Evolutionary conservation across 75 land plant species (phyloP), one percentile per base, ranked within the genome.

Genomic region (Adiantum capillusveneris): DNA sequence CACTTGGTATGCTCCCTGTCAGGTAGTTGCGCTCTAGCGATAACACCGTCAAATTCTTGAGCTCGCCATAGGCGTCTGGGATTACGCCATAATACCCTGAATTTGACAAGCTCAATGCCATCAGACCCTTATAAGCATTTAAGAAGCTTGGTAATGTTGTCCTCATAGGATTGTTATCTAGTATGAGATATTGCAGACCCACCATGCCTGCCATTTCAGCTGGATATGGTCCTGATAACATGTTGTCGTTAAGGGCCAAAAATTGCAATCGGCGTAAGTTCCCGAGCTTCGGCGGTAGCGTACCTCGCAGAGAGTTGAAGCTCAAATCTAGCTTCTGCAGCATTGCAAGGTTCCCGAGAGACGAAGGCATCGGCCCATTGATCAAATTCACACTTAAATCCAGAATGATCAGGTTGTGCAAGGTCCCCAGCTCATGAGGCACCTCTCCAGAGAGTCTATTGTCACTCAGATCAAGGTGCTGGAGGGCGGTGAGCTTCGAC

Each of bases 361-460:
- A 54, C 13, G 62, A 55, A 21, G 63, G 54, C 0, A 57, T 20
- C 7, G 37, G 16, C 11, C 65, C 65, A 13, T 36, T 45, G 5
- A 56, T 25, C 24, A 7, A 18, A n/a, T 57, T 65, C n/a, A 62
- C 65, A 25, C 28, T 63, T 53, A 63, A 52, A 36, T 34, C 56
- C 53, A 81, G 64, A 11, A 57, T 60, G 28, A 66, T 22, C 45
- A 81, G 51, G 11, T 73, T 79, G 21, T 75, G 63, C 22, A 81
- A 63, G 29, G 54, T 19, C 0, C 73, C 34, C 34, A 81, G 25
- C 37, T 73, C 67, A 0, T 79, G 66, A 1, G 84, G 88, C 2
- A 86, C 14, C 1, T 41, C 58, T 19, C 89, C 83, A 1, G 62
- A 44, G 43, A 90, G 70, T 36, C 58, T 6, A 56, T 90, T 90